Conservation (phyloP, 2,329 filamentous ascomycete species). For the Ophiostoma tasmaniense region DNA sequence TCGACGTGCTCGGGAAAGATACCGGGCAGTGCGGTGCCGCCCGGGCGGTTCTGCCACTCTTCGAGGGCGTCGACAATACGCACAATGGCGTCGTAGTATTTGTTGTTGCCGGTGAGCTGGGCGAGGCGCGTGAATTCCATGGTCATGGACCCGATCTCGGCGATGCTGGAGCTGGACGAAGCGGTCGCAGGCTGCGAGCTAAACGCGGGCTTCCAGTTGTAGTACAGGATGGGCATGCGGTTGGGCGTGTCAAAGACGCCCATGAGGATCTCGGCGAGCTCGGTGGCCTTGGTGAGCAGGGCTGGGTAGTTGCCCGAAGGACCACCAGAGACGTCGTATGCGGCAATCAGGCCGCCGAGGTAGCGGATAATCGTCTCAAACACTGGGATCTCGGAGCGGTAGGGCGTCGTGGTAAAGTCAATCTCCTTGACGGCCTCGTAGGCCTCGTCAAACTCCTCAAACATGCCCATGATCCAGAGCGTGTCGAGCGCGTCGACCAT, state of each 20-base stretch:
- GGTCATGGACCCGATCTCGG: conserved; percentile 71
- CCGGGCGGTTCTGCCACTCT: conserved; percentile 55
- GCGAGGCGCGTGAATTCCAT: conserved; percentile 86
- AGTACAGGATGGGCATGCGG: conserved; percentile 78
- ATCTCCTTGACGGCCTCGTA: conserved; percentile 61
- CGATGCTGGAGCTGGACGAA: conserved; percentile 49
- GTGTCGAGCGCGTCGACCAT: conserved; percentile 77
- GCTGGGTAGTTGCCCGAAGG: conserved; percentile 48
- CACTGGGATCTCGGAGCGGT: conserved; percentile 64
- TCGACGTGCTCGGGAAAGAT: conserved; percentile 75
- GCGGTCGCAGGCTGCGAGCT: conserved; percentile 56
- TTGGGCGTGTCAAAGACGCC: conserved; percentile 87
- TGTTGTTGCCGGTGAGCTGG: conserved; percentile 70
- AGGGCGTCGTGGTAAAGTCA: conserved; percentile 67
- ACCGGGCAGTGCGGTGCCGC: conserved; percentile 59
- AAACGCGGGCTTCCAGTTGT: conserved; percentile 62
- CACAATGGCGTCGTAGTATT: conserved; percentile 84
- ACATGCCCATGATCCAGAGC: conserved; percentile 76
- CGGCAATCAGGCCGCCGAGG: conserved; percentile 73
- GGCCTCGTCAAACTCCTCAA: conserved; percentile 71
- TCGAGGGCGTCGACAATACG: conserved; percentile 76
- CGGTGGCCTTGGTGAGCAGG: conserved; percentile 67
- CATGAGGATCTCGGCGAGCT: conserved; percentile 73
- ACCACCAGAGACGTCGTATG: conserved; percentile 75
- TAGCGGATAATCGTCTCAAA: conserved; percentile 93